Base-by-base conservation (phyloP, 352 stramenopile genomes). In the Phytophthora lateralis region DNA sequence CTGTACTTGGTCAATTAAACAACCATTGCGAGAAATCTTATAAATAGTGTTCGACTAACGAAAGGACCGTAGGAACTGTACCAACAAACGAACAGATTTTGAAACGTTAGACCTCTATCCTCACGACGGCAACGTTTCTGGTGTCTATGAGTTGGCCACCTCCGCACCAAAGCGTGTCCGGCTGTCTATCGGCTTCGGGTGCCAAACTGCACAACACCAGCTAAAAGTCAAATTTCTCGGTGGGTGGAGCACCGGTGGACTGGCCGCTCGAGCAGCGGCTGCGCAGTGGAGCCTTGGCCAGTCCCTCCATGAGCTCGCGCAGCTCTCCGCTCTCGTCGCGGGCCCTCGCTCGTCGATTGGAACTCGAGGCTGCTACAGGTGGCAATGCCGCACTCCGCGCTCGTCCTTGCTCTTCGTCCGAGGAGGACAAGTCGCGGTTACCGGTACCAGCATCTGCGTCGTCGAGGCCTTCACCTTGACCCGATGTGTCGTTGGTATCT, bases 291-390 rank as follows among this genome's bases (percentile, higher is more conserved):
- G 69, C 55, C 30, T 72, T 76, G 8, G 61, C 68, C 8, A 91
- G 49, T 1, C 76, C 69, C 55, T 90, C 78, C 54, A 90, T 78
- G 2, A 90, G 59, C 37, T 85, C 72, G 12, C 80, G 82, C 44
- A 86, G 65, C 49, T 89, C 80, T 4, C 77, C 65, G n/a, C 70
- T 82, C 45, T 90, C 80, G 26, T 87, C 78, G 4, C 58, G 62
- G 48, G 55, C 32, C n/a, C 55, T 61, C 32, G 21, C 41, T 65
- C 18, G 46, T 45, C 57, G 51, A 34, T 9, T 43, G 4, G 35
- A 11, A 38, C 10, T 34, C 24, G 35, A 42, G 10, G 29, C 30
- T 48, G 47, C 32, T 48, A 44, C 9, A 43, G 47, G 46, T 30
- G 57, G 43, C 18, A 55, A 21, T 45, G 50, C n/a, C 27, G 44